Evolutionary conservation across 2,329 filamentous ascomycete genomes (phyloP).

Genomic region (Camptophora hylomeconis): DNA sequence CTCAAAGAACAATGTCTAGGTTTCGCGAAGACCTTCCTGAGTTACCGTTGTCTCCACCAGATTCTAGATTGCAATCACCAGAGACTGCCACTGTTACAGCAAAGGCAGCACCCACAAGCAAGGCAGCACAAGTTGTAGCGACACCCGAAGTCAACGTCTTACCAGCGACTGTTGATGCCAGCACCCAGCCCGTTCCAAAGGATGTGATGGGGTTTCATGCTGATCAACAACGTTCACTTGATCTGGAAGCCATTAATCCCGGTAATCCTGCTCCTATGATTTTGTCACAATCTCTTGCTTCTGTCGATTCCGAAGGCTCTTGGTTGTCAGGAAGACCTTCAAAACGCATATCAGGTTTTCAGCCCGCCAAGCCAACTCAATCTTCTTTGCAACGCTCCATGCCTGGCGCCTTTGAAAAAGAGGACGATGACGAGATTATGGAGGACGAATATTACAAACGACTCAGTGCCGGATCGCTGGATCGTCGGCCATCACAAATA

Average conservation of each 20-base stretch:
- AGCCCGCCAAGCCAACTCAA: constrained; percentile 25
- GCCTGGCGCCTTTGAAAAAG: constrained; percentile 15
- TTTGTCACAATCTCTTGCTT: constrained; percentile 75
- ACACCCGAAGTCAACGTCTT: too few relatives aligned
- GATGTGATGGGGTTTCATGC: too few relatives aligned
- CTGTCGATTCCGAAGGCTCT: constrained; percentile 87
- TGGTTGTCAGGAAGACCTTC: constrained; percentile 74
- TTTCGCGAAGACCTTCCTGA: constrained; percentile 90
- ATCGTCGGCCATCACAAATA: constrained; percentile 22
- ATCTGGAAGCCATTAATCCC: constrained; percentile 8
- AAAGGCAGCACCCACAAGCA: constrained; percentile 22
- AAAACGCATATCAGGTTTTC: constrained; percentile 32
- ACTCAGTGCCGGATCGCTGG: constrained; percentile 35
- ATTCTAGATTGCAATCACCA: constrained; percentile 67
- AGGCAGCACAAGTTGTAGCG: constrained; percentile 24
- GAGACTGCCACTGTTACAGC: constrained; percentile 35
- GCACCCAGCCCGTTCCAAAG: too few relatives aligned
- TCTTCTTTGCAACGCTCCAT: constrained; percentile 26
- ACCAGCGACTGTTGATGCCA: too few relatives aligned
- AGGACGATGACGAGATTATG: constrained; percentile 48
- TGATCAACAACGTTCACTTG: too few relatives aligned
- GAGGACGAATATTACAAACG: constrained; percentile 65
- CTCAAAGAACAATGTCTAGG: constrained; percentile 73
- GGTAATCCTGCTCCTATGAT: constrained; percentile 18
- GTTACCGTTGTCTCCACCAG: constrained; percentile 69